These are phyloP conservation scores for Arabidopsis lyrata DNA, from an alignment of 441 rosid genomes.

Conservation along the genomic window DNA sequence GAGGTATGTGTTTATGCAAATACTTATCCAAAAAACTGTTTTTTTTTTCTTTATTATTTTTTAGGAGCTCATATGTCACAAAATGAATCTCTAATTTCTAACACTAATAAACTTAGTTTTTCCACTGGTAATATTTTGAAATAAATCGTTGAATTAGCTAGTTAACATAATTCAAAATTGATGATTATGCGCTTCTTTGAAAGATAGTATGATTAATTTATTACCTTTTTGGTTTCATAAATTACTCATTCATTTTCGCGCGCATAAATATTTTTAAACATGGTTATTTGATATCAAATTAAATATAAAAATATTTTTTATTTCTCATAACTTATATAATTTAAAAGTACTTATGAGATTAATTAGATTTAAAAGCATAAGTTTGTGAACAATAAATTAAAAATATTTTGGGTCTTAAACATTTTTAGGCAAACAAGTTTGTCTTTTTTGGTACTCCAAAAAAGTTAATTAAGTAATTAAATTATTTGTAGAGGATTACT, in stretches of 20 bases:
- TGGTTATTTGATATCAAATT: neutral
- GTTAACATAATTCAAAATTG: neutral
- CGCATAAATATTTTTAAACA: neutral
- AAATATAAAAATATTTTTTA: neutral
- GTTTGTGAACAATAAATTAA: neutral
- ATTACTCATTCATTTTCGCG: neutral
- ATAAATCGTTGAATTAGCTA: neutral
- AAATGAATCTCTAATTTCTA: neutral
- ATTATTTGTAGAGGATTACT: neutral
- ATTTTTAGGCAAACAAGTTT: neutral
- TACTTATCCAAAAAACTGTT: conserved; percentile 32
- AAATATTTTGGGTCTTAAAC: neutral
- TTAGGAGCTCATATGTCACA: neutral
- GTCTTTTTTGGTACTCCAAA: neutral
- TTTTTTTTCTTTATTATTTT: neutral
- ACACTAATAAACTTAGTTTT: neutral
- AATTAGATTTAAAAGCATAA: neutral
- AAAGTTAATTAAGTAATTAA: neutral
- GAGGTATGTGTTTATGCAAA: neutral
- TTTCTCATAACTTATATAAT: neutral
- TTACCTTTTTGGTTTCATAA: neutral
- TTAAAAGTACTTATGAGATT: neutral
- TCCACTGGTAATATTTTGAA: neutral
- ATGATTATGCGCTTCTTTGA: neutral
- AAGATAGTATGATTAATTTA: neutral